phyloP scores from a whole-genome alignment of 2,329 filamentous ascomycete genomes.

The Cercospora canescens region DNA sequence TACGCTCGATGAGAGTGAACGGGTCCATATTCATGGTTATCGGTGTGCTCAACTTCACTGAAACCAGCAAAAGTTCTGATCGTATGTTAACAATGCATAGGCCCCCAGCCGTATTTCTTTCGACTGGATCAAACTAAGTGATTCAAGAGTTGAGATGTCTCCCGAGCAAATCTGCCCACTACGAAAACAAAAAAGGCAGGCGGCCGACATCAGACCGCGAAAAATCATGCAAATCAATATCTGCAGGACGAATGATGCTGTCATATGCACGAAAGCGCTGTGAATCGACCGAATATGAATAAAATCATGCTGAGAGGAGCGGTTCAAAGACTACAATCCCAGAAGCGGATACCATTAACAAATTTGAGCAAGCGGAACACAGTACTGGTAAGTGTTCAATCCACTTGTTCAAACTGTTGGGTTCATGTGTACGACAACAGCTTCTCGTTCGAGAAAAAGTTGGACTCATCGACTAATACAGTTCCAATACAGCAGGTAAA shows the following conservation, averaged over 20 bases:
- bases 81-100: not conserved
- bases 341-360: not conserved
- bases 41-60: not conserved
- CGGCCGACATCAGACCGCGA: not conserved
- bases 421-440: not conserved
- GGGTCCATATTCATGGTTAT: not conserved
- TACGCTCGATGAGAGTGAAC: not conserved
- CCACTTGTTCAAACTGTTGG: not conserved
- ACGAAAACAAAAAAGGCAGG: not conserved
- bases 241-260: not conserved
- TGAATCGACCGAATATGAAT: not conserved
- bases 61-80: not conserved
- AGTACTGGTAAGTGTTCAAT: not conserved
- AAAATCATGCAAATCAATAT: not conserved
- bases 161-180: not conserved
- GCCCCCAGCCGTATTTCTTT: not conserved
- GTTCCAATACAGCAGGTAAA: not conserved
- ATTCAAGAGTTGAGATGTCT: not conserved
- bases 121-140: not conserved
- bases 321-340: not conserved
- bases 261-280: not conserved
- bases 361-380: not conserved
- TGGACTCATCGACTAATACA: not conserved
- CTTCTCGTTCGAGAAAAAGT: not conserved
- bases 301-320: not conserved